Base-by-base conservation (phyloP, 176 grass and related monocot genomes). In the Calamus simplicifolius region DNA sequence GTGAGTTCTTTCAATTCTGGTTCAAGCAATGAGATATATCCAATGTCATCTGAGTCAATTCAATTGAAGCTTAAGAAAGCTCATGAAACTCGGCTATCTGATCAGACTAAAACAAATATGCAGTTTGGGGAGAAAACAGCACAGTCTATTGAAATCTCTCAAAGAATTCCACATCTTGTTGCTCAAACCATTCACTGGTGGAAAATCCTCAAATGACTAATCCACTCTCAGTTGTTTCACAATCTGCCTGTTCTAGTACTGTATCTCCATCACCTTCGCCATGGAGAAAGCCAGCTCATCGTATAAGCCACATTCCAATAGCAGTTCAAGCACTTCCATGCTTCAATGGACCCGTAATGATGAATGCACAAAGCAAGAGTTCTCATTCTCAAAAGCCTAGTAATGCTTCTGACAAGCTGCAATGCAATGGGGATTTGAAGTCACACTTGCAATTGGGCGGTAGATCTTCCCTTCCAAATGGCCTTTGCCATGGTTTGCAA, bases 301-400 rank as follows among this genome's bases (percentile, higher is more conserved):
- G 55, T 13, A 4, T 65, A 48, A 63, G 48, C 30, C 76, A 74
- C 28, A 81, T 70, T 68, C 54, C 73, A 12, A 29, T 66, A 62
- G 35, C 60, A 71, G 56, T 78, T 66, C 74, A 63, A 64, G 58
- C 58, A 63, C 19, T 71, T 78, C 73, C 73, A 74, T 77, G 73
- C 48, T 89, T 81, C 66, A 77, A 57, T 38, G 66, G 57, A 52
- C 72, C 71, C 7, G 63, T 71, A 25, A 51, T 30, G 52, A 69
- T 68, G 53, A 79, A 73, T 75, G 29, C 70, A 0, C 51, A 75
- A 0, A 61, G 69, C 38, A 64, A 57, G 16, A 69, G 62, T 58
- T 43, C 48, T 18, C 55, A 62, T 82, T 53, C 53, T 59, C 3
- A 61, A 84, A 49, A 74, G 52, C 77, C 71, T 66, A 74, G 48